phyloP scores from a whole-genome alignment of 108 stramenopile species.

The Craspedostauros australis region DNA sequence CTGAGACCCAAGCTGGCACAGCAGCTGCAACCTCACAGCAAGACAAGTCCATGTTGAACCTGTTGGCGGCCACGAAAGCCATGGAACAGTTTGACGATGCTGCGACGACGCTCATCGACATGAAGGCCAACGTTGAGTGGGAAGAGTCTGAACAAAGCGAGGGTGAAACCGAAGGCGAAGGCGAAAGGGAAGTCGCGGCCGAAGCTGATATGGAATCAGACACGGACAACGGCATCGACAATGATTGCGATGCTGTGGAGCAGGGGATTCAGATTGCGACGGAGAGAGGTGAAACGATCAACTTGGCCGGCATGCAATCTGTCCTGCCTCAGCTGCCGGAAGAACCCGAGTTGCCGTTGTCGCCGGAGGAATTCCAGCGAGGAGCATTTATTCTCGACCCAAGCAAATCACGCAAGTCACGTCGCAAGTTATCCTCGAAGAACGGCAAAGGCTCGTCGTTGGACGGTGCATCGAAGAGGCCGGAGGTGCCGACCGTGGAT shows the following conservation, averaged over 20 bases:
- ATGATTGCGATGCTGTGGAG: slow-evolving; percentile 16
- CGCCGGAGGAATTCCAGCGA: neutral
- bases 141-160: slow-evolving; percentile 22
- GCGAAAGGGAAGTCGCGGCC: slow-evolving; percentile 9
- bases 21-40: neutral
- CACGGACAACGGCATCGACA: slow-evolving; percentile 22
- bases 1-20: slow-evolving; percentile 15
- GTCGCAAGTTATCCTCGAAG: slow-evolving; percentile 4
- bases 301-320: slow-evolving; percentile 24
- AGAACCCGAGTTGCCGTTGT: slow-evolving; percentile 17
- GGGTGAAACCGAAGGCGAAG: slow-evolving; percentile 22
- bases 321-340: slow-evolving; percentile 30
- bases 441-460: slow-evolving; percentile 3
- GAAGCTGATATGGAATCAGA: slow-evolving; percentile 5
- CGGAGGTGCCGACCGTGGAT: slow-evolving; percentile 13
- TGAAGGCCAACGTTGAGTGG: slow-evolving; percentile 18
- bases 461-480: slow-evolving; percentile 2
- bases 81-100: slow-evolving; percentile 27
- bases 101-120: no score
- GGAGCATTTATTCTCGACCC: slow-evolving; percentile 10
- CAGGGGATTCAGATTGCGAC: slow-evolving; percentile 7
- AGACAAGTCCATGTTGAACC: neutral
- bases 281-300: slow-evolving; percentile 16
- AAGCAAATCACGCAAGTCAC: slow-evolving; percentile 15
- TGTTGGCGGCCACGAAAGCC: slow-evolving; percentile 1